These are phyloP conservation scores for Mycena sanguinolenta DNA, from an alignment of 768 basidiomycete species.

Conservation along the genomic window DNA sequence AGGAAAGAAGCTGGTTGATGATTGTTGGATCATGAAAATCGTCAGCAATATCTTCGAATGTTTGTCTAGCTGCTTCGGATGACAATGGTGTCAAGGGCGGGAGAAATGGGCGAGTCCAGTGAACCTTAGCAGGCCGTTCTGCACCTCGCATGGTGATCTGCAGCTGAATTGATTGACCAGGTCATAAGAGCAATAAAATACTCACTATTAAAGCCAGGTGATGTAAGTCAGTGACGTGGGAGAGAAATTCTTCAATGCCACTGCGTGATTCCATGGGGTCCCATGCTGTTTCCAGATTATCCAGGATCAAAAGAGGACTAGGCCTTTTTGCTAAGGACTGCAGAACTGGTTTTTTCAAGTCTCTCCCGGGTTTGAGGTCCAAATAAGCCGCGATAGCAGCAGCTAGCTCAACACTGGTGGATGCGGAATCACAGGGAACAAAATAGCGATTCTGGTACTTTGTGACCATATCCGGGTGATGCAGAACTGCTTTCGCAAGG, in stretches of 20 bases:
- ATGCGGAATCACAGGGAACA: not conserved
- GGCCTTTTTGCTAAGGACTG: not conserved
- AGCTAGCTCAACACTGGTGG: not conserved
- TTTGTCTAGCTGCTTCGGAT: not conserved
- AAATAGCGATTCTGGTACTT: not conserved
- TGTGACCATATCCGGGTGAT: not conserved
- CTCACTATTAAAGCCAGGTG: not conserved
- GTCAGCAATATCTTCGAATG: not conserved
- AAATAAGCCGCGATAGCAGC: not conserved
- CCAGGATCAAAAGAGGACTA: not conserved
- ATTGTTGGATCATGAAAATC: not conserved
- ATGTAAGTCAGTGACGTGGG: not conserved
- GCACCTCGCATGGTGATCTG: slow-evolving; percentile 2
- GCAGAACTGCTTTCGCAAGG: not conserved
- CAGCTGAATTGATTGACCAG: not conserved
- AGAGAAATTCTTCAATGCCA: not conserved
- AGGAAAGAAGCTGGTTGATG: not conserved
- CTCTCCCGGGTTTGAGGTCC: not conserved
- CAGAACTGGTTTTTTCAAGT: not conserved
- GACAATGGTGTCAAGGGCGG: not conserved
- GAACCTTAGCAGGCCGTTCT: slow-evolving; percentile 2
- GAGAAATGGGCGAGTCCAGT: slow-evolving; percentile 1
- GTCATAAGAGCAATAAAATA: not conserved
- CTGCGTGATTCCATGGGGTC: not conserved
- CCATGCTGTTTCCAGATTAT: slow-evolving; percentile 7